Conservation (phyloP, 176 grass and related monocot species). For the Carex scoparia region DNA sequence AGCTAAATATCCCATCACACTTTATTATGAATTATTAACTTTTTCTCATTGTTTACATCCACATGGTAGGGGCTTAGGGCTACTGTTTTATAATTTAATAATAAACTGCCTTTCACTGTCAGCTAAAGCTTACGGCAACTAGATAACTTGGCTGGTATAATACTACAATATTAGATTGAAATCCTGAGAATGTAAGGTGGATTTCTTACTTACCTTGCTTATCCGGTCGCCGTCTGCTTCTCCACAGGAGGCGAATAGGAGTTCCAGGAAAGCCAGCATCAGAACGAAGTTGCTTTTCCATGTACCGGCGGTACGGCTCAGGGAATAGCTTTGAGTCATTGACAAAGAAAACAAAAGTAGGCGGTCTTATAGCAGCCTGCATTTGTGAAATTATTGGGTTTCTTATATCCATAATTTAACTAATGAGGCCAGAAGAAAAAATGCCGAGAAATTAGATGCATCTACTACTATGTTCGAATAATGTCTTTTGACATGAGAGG, state of each 20-base stretch:
- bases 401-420: neutral
- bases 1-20: neutral
- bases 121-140: neutral
- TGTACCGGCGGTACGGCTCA: constrained; percentile 76
- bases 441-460: neutral
- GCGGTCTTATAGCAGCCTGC: constrained; percentile 73
- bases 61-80: neutral
- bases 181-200: neutral
- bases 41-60: neutral
- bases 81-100: constrained; percentile 5
- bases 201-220: constrained; percentile 39
- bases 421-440: neutral
- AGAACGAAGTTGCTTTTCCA: constrained; percentile 88
- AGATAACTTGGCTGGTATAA: neutral
- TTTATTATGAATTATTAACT: neutral
- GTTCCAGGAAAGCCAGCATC: constrained; percentile 85
- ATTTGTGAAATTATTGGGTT: constrained; percentile 16
- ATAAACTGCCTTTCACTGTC: neutral
- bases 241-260: constrained; percentile 82
- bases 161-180: neutral
- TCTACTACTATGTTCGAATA: neutral
- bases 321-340: constrained; percentile 89
- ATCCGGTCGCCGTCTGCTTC: constrained; percentile 59
- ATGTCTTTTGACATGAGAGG: neutral
- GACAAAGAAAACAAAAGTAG: constrained; percentile 94